phyloP scores from a whole-genome alignment of 2,329 filamentous ascomycete genomes.

The Emmonsia crescens region DNA sequence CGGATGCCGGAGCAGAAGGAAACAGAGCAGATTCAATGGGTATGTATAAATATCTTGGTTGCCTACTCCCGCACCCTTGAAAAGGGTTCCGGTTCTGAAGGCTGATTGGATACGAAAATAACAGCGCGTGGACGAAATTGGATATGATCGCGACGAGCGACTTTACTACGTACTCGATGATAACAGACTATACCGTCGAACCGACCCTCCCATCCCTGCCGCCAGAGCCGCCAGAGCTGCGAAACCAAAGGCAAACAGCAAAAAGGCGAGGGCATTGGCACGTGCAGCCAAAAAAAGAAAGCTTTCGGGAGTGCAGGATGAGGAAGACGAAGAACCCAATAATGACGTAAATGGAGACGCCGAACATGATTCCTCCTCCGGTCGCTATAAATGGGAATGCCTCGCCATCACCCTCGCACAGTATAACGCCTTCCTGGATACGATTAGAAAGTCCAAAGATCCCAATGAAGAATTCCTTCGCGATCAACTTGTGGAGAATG shows the following conservation, averaged over 20 bases:
- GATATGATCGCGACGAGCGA: constrained; percentile 80
- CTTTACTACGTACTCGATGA: constrained; percentile 88
- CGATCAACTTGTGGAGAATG: constrained; percentile 60
- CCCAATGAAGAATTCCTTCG: constrained; percentile 72
- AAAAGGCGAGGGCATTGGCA: constrained; percentile 51
- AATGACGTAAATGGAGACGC: constrained; percentile 29
- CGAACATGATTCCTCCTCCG: constrained; percentile 52
- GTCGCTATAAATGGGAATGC: constrained; percentile 80
- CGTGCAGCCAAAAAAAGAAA: constrained; percentile 65
- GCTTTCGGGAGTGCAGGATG: constrained; percentile 28
- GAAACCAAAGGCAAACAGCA: constrained; percentile 55
- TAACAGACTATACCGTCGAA: constrained; percentile 79
- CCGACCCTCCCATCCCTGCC: constrained; percentile 57
- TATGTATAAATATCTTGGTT: constrained; percentile 34
- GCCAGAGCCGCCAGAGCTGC: constrained; percentile 37
- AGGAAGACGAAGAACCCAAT: constrained; percentile 35
- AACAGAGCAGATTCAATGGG: constrained; percentile 72
- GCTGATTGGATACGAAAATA: not conserved
- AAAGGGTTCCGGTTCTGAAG: not conserved
- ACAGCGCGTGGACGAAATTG: constrained; percentile 41
- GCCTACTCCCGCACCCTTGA: not conserved
- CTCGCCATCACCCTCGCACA: constrained; percentile 72
- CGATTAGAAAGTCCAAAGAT: constrained; percentile 65
- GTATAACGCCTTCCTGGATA: constrained; percentile 59
- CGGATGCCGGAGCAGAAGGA: constrained; percentile 76